Conservation (phyloP, 305 asterid genomes). For the Ilex paraguariensis region DNA sequence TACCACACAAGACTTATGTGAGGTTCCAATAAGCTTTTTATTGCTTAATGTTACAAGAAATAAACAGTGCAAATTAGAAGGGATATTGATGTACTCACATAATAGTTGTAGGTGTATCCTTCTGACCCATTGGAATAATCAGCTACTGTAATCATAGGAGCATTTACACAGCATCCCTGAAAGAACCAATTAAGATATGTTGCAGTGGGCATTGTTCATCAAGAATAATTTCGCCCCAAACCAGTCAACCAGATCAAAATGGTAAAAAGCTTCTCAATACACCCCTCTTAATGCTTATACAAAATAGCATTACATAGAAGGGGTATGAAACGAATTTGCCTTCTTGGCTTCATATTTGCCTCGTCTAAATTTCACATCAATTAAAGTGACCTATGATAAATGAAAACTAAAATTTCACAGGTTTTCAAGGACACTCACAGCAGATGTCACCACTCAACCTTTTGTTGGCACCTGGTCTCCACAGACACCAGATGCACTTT, state of each 20-base stretch:
- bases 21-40: neutral
- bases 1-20: constrained; percentile 3
- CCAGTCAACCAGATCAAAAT: neutral
- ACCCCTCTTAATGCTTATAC: neutral
- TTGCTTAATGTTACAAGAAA: neutral
- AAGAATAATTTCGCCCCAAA: neutral
- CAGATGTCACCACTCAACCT: too few species aligned
- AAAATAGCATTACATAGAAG: too few species aligned
- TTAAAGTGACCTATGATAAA: too few species aligned
- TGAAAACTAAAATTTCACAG: too few species aligned
- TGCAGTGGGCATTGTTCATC: too few species aligned
- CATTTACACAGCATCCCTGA: constrained; percentile 97
- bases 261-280: neutral
- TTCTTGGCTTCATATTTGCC: neutral
- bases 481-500: too few species aligned
- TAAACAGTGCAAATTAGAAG: neutral
- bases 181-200: constrained; percentile 10
- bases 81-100: constrained; percentile 38
- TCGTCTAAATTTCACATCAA: too few species aligned
- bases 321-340: neutral
- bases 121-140: constrained; percentile 96
- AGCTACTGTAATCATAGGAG: constrained; percentile 98
- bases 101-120: constrained; percentile 82
- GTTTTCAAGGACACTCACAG: too few species aligned
- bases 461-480: too few species aligned